Conservation (phyloP, 495 filamentous ascomycete genomes). For the Neurospora tetrasperma region DNA sequence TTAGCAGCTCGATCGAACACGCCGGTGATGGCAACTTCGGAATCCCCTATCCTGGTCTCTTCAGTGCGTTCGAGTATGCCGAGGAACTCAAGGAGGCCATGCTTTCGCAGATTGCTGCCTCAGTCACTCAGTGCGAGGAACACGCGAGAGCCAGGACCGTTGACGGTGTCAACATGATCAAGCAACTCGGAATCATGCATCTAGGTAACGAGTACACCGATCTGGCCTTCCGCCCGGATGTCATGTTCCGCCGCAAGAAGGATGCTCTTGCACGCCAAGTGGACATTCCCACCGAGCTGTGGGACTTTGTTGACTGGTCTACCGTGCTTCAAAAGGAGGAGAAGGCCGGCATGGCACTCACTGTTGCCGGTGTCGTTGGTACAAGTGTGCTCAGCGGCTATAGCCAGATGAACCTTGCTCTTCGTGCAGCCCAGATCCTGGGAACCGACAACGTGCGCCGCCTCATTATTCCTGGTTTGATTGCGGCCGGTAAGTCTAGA, state of each 20-base stretch:
- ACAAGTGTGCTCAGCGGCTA: conserved; percentile 70
- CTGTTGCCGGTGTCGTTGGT: conserved; percentile 77
- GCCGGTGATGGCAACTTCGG: conserved; percentile 71
- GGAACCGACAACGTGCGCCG: conserved; percentile 76
- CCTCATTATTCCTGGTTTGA: conserved; percentile 68
- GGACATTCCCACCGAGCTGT: conserved; percentile 74
- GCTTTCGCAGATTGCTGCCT: conserved; percentile 70
- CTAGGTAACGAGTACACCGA: conserved; percentile 76
- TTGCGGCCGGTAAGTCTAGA: conserved; percentile 59
- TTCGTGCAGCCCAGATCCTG: conserved; percentile 67
- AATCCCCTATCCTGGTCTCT: conserved; percentile 76
- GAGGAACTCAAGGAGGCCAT: conserved; percentile 89
- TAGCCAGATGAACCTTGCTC: conserved; percentile 78
- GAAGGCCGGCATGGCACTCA: conserved; percentile 89
- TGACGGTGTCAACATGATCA: conserved; percentile 75
- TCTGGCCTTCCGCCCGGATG: conserved; percentile 74
- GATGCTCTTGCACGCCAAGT: conserved; percentile 75
- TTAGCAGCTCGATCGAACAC: conserved; percentile 59
- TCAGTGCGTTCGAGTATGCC: conserved; percentile 80
- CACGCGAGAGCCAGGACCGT: conserved; percentile 70
- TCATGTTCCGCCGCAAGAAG: conserved; percentile 80
- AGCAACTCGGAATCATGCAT: conserved; percentile 77
- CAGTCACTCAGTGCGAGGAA: conserved; percentile 72
- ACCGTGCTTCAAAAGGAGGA: conserved; percentile 82
- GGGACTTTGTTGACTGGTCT: conserved; percentile 85